Conservation (phyloP, 306 rosid genomes). For the Biancaea sappan region DNA sequence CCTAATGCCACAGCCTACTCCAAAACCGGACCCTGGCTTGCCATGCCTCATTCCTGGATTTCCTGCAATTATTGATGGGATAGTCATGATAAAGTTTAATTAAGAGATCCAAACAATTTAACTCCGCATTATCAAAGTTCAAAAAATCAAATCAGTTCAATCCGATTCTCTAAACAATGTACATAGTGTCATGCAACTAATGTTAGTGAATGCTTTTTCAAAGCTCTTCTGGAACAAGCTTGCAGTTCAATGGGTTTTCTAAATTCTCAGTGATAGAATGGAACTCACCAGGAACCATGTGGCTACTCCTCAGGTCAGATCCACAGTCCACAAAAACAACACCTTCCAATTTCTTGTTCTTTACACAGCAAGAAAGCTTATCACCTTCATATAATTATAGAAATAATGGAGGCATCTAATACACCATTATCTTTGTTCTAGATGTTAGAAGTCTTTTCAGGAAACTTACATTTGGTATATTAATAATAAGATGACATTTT, state of each 20-base stretch:
- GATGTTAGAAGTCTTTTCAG: too few species aligned
- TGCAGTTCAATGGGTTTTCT: too few species aligned
- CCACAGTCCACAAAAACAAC: slow-evolving; percentile 68
- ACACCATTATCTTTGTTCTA: too few species aligned
- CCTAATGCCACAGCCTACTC: slow-evolving; percentile 65
- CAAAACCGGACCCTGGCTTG: slow-evolving; percentile 72
- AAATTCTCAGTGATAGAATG: not conserved
- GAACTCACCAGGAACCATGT: slow-evolving; percentile 63
- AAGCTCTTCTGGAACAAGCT: too few species aligned
- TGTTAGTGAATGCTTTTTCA: too few species aligned
- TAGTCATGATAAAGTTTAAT: not conserved
- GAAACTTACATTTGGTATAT: too few species aligned
- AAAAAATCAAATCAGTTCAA: too few species aligned
- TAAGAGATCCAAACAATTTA: not conserved
- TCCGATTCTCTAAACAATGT: too few species aligned
- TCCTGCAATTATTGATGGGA: slow-evolving; percentile 51
- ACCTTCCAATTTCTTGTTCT: slow-evolving; percentile 63
- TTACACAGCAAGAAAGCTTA: slow-evolving; percentile 8
- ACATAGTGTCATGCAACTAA: too few species aligned
- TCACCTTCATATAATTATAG: not conserved
- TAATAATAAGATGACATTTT: too few species aligned
- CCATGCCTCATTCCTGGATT: slow-evolving; percentile 65
- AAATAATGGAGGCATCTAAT: too few species aligned
- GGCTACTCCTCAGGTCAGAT: slow-evolving; percentile 59
- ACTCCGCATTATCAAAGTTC: not conserved